Conservation (phyloP, 163 green algal species). For the Scenedesmus sp. region DNA sequence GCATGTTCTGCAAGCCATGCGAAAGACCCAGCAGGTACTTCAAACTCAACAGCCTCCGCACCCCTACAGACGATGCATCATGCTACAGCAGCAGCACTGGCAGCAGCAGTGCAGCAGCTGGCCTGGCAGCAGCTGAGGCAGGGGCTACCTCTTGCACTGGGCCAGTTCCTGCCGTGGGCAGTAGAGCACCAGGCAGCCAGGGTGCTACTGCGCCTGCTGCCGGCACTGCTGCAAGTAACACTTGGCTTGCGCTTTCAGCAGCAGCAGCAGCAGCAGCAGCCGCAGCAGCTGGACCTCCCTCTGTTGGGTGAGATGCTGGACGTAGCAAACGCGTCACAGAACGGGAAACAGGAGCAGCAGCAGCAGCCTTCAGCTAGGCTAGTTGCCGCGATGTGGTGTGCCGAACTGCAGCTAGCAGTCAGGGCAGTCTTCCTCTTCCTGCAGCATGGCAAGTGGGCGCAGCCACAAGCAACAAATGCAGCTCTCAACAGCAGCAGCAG, state of each 20-base stretch:
- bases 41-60: neutral
- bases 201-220: conserved; percentile 40
- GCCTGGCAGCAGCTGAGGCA: neutral
- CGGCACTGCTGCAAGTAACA: conserved; percentile 13
- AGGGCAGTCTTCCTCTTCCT: conserved; percentile 27
- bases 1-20: neutral
- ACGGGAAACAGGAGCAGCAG: neutral
- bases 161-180: conserved; percentile 38
- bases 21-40: neutral
- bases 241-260: neutral
- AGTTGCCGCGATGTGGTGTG: neutral
- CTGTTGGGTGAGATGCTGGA: neutral
- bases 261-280: conserved; percentile 29
- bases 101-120: conserved; percentile 23
- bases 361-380: neutral
- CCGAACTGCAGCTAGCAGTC: conserved; percentile 12
- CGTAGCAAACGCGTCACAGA: neutral
- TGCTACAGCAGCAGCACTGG: conserved; percentile 3
- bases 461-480: conserved; percentile 14
- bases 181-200: neutral
- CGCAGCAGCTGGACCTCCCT: neutral
- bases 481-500: neutral
- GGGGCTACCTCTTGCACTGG: conserved; percentile 2
- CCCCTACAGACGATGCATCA: neutral
- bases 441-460: conserved; percentile 13